Percentiles rank a stretch among this genome's conserved stretches.
These are phyloP conservation scores for Pterocarpus santalinus DNA, from an alignment of 306 rosid genomes.

Conservation along the genomic window DNA sequence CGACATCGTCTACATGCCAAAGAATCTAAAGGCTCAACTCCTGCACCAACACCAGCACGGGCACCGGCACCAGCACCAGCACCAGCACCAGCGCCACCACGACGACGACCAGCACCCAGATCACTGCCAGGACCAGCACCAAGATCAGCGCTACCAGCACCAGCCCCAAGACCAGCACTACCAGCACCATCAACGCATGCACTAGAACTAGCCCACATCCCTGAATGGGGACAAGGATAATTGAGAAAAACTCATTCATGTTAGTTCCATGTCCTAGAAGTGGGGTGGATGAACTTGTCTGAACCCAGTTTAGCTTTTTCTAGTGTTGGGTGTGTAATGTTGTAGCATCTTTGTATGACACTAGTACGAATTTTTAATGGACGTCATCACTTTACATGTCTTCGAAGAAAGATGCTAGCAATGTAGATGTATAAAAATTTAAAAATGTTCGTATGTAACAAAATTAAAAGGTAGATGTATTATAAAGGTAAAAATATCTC, in stretches of 20 bases:
- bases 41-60: neutral
- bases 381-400: neutral
- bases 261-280: neutral
- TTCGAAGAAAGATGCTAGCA: neutral
- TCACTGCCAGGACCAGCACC: neutral
- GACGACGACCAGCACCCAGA: neutral
- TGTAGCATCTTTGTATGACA: neutral
- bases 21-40: slow-evolving; percentile 50
- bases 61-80: neutral
- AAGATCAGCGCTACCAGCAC: neutral
- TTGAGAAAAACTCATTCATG: neutral
- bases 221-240: slow-evolving; percentile 27
- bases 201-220: neutral
- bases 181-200: slow-evolving; percentile 2
- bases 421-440: no score
- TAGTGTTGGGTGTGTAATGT: neutral
- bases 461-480: no score
- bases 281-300: neutral
- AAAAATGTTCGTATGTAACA: no score
- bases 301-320: slow-evolving; percentile 30
- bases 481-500: no score
- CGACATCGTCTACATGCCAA: slow-evolving; percentile 68
- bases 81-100: neutral
- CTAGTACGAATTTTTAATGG: neutral
- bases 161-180: slow-evolving; percentile 1